Percentiles rank a stretch among this genome's conserved stretches.
Conservation (phyloP, 805 yeast genomes). For the Candida suzukii region DNA sequence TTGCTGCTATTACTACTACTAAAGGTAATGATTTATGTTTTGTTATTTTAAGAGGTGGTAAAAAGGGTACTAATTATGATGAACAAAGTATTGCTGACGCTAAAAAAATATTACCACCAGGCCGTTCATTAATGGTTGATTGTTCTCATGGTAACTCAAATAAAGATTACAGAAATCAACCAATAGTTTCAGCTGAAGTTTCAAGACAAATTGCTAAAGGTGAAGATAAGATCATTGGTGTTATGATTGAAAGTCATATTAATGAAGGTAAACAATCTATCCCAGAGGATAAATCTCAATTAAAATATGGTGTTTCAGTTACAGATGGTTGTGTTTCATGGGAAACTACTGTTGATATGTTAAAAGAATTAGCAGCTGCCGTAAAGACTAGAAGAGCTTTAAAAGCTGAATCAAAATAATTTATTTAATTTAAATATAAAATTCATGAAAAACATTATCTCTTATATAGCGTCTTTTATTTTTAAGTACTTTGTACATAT, state of each 20-base stretch:
- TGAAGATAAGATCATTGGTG: constrained; percentile 73
- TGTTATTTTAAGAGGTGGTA: constrained; percentile 93
- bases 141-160: constrained; percentile 96
- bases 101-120: constrained; percentile 42
- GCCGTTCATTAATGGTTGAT: constrained; percentile 80
- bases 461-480: too few relatives aligned
- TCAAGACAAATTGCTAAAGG: constrained; percentile 78
- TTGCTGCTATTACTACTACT: constrained; percentile 93
- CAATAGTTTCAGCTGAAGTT: constrained; percentile 71
- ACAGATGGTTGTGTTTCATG: constrained; percentile 97
- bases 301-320: constrained; percentile 89
- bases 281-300: constrained; percentile 68
- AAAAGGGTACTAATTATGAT: constrained; percentile 85
- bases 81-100: constrained; percentile 64
- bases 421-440: too few relatives aligned
- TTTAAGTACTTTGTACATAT: not conserved
- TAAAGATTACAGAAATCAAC: constrained; percentile 90
- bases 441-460: too few relatives aligned
- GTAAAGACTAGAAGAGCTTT: constrained; percentile 66
- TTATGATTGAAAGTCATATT: constrained; percentile 94
- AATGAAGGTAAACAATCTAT: constrained; percentile 91
- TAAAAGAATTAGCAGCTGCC: constrained; percentile 68
- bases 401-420: constrained; percentile 2
- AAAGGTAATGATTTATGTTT: constrained; percentile 89
- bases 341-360: constrained; percentile 73